Base-by-base conservation (phyloP, 805 yeast genomes). In the Tetrapisispora taiwanensis region DNA sequence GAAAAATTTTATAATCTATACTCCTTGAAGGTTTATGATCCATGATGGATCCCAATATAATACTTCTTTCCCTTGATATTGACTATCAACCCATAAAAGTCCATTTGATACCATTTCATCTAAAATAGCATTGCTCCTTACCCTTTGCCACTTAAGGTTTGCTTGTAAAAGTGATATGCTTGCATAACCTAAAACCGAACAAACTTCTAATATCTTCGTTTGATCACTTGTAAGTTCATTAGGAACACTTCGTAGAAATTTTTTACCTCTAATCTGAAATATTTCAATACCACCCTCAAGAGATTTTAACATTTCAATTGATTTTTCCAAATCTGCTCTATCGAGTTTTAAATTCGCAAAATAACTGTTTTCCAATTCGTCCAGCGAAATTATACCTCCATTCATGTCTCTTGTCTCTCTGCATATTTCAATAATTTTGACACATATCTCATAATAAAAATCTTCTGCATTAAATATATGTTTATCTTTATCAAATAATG, bases 81-180 rank as follows among this genome's bases (percentile, higher is more conserved):
- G 80, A 7, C 65, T 63, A 58, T 89, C 97, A 1, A 88, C 66
- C 98, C 98, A 90, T 13, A 90, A 65, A 43, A 87, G 70, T 3
- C 97, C 97, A 41, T 73, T 73, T 49, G 82, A 71, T 1, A 89
- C 82, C 86, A 90, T 79, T 38, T 84, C 90, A 32, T 84, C 81
- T 5, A 90, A 56, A 4, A 79, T 81, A 0, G 78, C 66, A 49
- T 72, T 72, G 43, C 84, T 72, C 44, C 95, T 67, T 2, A 75
- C 66, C 2, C 58, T 56, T 41, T 73, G 77, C 98, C 98, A 90
- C 1, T 71, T 71, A 46, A 81, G 75, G 56, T 90, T 92, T 52
- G 82, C 96, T 13, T 72, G 60, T 32, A 90, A 64, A 26, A 88
- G 60, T 2, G 77, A 64, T 7, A 72, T 70, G 3, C 85, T 73